A percentile compares a stretch with the other conserved stretches of the same genome.
Conservation (phyloP, 176 grass and related monocot species). For the Luzula sylvatica region DNA sequence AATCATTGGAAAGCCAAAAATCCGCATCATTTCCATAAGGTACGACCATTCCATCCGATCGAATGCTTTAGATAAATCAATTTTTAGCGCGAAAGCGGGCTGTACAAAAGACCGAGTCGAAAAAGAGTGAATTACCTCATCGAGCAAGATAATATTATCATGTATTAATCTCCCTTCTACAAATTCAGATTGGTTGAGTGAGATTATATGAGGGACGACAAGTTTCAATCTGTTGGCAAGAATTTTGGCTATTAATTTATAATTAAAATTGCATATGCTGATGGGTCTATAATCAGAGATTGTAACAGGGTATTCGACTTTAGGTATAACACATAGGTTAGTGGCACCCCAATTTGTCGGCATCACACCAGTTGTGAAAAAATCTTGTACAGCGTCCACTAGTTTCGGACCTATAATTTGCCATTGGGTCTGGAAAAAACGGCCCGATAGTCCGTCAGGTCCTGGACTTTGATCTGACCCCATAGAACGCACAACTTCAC, state of each 20-base stretch:
- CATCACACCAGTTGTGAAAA: neutral
- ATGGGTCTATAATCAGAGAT: neutral
- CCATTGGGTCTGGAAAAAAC: neutral
- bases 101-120: neutral
- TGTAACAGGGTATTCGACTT: neutral
- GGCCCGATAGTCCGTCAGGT: neutral
- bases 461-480: neutral
- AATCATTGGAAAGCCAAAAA: neutral
- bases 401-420: neutral
- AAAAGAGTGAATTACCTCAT: neutral
- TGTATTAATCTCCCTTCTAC: neutral
- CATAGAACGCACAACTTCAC: neutral
- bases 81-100: neutral
- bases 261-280: neutral
- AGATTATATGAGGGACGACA: neutral
- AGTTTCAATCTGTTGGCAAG: neutral
- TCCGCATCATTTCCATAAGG: neutral
- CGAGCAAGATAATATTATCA: neutral
- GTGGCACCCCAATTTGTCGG: neutral
- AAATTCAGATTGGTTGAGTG: neutral
- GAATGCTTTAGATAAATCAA: neutral
- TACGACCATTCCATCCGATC: neutral
- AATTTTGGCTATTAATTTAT: neutral
- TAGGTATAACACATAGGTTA: neutral
- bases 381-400: neutral